Base-by-base conservation (phyloP, 2,329 filamentous ascomycete genomes). In the Ceratocystis albifundus region DNA sequence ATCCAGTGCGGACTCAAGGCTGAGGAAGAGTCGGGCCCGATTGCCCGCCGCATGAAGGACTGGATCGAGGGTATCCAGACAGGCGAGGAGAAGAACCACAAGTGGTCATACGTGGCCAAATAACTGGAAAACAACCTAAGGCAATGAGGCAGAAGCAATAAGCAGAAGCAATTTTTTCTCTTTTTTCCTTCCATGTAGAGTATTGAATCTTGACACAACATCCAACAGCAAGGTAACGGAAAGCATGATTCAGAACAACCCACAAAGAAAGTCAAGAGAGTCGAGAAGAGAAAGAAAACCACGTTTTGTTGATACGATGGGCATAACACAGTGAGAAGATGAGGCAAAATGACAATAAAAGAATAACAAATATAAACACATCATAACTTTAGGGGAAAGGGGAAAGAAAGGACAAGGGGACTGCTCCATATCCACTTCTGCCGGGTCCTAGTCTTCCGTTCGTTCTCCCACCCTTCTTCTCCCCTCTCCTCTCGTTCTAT, bases 21-120 rank as follows among this genome's bases (percentile, higher is more conserved):
- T 71, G 80, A 84, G 61, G 84, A 95, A 76, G 93, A 99, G 79
- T 91, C 90, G 10, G 94, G 94, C 55, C 88, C 92, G 73, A 81
- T 97, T 72, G 88, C 94, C 8, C 78, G 85, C 72, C 84, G 84
- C 76, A 92, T 99, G 87, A 96, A 96, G 84, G 84, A 88, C 72
- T 99, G 94, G 94, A 96, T 99, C 69, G 92, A 96, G 79, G 87
- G 80, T 32, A 92, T 95, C 71, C 93, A 97, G 79, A 96, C 97
- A 74, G 94, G 94, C 69, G 92, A 96, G 70, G 88, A 93, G 76
- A 84, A 93, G 76, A 84, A 90, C 74, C 90, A 96, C 75, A 82
- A 87, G 70, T 99, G 94, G 94, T 96, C 92, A 81, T 87, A 86
- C 71, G 71, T 79, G 65, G 64, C 66, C 77, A 63, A 64, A 77